Conservation (phyloP, 495 filamentous ascomycete genomes). For the Pseudotulostoma volvatum region DNA sequence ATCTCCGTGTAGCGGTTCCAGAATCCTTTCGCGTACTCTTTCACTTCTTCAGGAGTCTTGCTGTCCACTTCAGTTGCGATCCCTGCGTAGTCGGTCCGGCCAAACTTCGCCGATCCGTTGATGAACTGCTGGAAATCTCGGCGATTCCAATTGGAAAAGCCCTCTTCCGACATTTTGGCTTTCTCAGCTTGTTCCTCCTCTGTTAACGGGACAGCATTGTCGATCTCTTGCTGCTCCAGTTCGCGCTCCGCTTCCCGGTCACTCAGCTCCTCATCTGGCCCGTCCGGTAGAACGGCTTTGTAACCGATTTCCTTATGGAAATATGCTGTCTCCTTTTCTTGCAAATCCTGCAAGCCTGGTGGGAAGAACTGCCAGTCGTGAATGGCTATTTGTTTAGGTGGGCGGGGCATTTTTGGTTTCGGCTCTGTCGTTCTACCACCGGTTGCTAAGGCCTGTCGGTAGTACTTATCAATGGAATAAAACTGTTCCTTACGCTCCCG, state of each 20-base stretch:
- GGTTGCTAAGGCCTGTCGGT: conserved; percentile 76
- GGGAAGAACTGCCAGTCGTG: conserved; percentile 99
- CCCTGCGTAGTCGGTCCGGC: conserved; percentile 61
- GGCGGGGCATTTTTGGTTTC: conserved; percentile 88
- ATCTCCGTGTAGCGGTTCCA: conserved; percentile 88
- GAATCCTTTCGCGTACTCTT: conserved; percentile 82
- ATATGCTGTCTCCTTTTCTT: conserved; percentile 89
- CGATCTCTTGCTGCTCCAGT: conserved; percentile 79
- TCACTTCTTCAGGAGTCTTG: conserved; percentile 72
- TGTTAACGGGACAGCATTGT: conserved; percentile 74
- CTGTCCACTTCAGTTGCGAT: conserved; percentile 86
- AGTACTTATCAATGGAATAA: conserved; percentile 98
- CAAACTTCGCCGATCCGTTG: conserved; percentile 85
- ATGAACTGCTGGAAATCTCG: conserved; percentile 97
- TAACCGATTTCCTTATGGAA: conserved; percentile 92
- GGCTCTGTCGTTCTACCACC: conserved; percentile 71
- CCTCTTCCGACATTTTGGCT: conserved; percentile 56
- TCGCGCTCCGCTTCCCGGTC: conserved; percentile 78
- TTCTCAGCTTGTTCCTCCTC: conserved; percentile 84
- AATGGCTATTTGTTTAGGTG: conserved; percentile 79
- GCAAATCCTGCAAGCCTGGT: conserved; percentile 60
- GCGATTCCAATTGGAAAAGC: conserved; percentile 88
- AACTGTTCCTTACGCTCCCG: conserved; percentile 96
- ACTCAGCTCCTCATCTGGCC: conserved; percentile 65
- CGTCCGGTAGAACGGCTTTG: conserved; percentile 73